phyloP scores from a whole-genome alignment of 2,329 filamentous ascomycete genomes.

The Myriosclerotinia scirpicola region DNA sequence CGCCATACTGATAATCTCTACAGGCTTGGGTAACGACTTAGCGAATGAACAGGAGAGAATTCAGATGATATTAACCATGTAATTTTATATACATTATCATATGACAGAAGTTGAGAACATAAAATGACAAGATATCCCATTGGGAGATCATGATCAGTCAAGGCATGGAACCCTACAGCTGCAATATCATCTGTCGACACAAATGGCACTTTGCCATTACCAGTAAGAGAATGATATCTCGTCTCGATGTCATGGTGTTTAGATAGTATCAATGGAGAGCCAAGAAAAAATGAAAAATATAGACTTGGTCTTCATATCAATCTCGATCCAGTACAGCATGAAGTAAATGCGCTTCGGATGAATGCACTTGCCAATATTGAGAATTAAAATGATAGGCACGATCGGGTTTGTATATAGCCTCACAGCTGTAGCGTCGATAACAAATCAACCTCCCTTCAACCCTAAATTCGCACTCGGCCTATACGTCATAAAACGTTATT shows the following conservation, averaged over 20 bases:
- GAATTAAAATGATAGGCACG: neutral
- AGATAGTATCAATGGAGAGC: neutral
- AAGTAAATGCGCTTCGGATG: no score
- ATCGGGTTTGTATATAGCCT: neutral
- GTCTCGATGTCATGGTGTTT: neutral
- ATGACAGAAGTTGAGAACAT: conserved; percentile 40
- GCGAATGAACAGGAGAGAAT: neutral
- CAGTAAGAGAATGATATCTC: neutral
- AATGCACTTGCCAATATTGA: neutral
- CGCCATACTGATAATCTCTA: conserved; percentile 27
- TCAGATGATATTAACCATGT: neutral
- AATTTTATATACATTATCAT: conserved; percentile 37
- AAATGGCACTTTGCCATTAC: conserved; percentile 48
- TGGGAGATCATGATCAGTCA: conserved; percentile 43
- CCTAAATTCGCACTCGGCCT: neutral
- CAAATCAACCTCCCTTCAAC: neutral
- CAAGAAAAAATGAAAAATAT: neutral
- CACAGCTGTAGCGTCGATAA: no score
- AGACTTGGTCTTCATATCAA: neutral
- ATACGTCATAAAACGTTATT: neutral
- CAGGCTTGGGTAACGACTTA: conserved; percentile 21
- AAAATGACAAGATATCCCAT: conserved; percentile 43
- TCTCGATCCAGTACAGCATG: neutral
- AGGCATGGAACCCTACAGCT: conserved; percentile 44
- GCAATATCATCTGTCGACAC: conserved; percentile 50